Base-by-base conservation (phyloP, 1,139 yeast genomes). In the Arxiozyma telluris region DNA sequence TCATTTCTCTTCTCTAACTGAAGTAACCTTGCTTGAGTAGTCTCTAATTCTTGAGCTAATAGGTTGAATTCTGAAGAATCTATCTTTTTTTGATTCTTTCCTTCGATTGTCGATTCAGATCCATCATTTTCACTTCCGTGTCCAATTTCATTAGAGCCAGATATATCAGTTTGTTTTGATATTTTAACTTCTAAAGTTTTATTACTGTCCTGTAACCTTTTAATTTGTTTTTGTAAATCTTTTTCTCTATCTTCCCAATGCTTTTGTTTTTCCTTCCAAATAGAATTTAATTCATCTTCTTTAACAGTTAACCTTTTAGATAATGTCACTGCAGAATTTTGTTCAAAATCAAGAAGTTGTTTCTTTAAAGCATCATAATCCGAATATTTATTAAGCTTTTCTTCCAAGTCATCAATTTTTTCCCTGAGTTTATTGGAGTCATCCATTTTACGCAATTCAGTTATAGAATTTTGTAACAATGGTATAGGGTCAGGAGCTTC, bases 401-500 rank as follows among this genome's bases (percentile, higher is more conserved):
- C 85, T 56, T 80, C 81, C 55, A 89, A 72, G 20, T 69, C 66
- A 3, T 73, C 70, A 55, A 85, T 80, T 63, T 86, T 88, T 23
- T 72, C 71, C 57, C 77, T 75, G 52, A 86, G 69, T 15, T 71
- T 71, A 1, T 77, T 78, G 2, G 79, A 71, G 55, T 87, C 90
- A 17, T 79, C 74, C 1, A 79, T 75, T 41, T 80, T 79, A 15
- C 77, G 70, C n/a, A 86, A 83, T 2, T 88, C 80, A 54, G 85
- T 88, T 41, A 87, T 70, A 3, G 94, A 81, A 42, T 81, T 78
- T 62, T 87, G 89, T 55, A 91, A 72, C 49, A 91, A 71, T 2
- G 96, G 96, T 57, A 78, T 79, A 3, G 98, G 98, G 70, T 93
- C 97, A 0, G 98, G 97, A 0, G 96, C 93, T 65, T 91, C 96